Conservation (phyloP, 371 early-diverging fungal species). For the Rhizopus stolonifer region DNA sequence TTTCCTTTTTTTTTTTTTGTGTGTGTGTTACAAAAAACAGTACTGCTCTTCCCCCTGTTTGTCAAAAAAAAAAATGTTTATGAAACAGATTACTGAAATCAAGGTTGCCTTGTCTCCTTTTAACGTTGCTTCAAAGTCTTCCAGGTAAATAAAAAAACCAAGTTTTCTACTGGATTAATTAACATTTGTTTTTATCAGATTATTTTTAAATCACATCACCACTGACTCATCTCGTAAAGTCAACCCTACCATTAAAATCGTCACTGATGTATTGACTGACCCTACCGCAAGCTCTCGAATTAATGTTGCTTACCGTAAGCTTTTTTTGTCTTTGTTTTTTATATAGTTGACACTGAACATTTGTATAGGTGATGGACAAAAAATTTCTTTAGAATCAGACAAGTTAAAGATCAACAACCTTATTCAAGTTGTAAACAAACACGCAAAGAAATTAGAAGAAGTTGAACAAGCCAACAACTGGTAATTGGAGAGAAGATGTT, state of each 20-base stretch:
- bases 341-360: not conserved
- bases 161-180: not conserved
- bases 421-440: slow-evolving; percentile 54
- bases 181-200: slow-evolving; percentile 29
- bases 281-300: slow-evolving; percentile 48
- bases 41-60: not conserved
- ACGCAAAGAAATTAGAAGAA: slow-evolving; percentile 62
- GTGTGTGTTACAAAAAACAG: not conserved
- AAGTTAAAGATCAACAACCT: slow-evolving; percentile 56
- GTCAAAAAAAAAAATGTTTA: slow-evolving; percentile 30
- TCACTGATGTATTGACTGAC: slow-evolving; percentile 49
- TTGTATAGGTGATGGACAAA: slow-evolving; percentile 57
- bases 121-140: slow-evolving; percentile 43
- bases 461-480: slow-evolving; percentile 56
- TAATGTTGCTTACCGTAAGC: slow-evolving; percentile 56
- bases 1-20: not conserved
- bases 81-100: slow-evolving; percentile 48
- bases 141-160: slow-evolving; percentile 29
- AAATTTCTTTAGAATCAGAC: slow-evolving; percentile 47
- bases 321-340: slow-evolving; percentile 1
- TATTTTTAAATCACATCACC: slow-evolving; percentile 59
- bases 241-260: slow-evolving; percentile 58
- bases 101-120: slow-evolving; percentile 51
- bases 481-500: slow-evolving; percentile 16
- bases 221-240: slow-evolving; percentile 51